These are phyloP conservation scores for Blastobotrys mokoenaii DNA, from an alignment of 805 yeast genomes.

Conservation along the genomic window DNA sequence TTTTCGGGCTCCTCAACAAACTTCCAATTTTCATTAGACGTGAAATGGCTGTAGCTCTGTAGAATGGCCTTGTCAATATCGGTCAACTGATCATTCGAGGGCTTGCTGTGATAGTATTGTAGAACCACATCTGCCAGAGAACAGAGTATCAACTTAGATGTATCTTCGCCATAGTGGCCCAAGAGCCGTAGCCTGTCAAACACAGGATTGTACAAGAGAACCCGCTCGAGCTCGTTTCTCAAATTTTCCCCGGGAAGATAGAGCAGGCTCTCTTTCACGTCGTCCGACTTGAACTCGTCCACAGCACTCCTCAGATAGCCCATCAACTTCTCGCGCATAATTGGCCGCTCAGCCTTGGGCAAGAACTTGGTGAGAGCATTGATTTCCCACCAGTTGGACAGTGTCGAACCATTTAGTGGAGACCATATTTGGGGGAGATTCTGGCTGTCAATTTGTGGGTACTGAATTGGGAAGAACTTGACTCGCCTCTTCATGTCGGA, in stretches of 20 bases:
- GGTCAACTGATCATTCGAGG: not conserved
- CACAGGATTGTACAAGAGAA: conserved; percentile 1
- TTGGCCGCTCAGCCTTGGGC: conserved; percentile 6
- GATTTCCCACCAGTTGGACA: conserved; percentile 15
- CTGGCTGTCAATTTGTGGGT: not conserved
- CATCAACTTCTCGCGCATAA: not conserved
- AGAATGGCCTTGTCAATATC: conserved; percentile 15
- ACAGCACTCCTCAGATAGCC: not conserved
- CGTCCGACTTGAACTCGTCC: not conserved
- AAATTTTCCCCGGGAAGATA: not conserved
- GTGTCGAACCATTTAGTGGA: conserved; percentile 7
- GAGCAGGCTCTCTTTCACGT: not conserved
- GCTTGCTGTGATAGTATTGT: not conserved
- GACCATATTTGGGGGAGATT: conserved; percentile 4
- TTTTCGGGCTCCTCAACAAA: conserved; percentile 1
- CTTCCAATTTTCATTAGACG: too few species aligned
- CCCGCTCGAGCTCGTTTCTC: not conserved
- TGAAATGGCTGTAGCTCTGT: conserved; percentile 6
- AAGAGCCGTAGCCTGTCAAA: conserved; percentile 12
- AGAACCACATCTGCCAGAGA: conserved; percentile 8
- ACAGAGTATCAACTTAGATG: not conserved
- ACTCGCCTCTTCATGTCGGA: conserved; percentile 15
- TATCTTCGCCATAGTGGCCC: conserved; percentile 4
- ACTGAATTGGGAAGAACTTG: conserved; percentile 11
- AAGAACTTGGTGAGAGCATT: conserved; percentile 7